Conservation (phyloP, 306 rosid genomes). For the Trifolium subterraneum region DNA sequence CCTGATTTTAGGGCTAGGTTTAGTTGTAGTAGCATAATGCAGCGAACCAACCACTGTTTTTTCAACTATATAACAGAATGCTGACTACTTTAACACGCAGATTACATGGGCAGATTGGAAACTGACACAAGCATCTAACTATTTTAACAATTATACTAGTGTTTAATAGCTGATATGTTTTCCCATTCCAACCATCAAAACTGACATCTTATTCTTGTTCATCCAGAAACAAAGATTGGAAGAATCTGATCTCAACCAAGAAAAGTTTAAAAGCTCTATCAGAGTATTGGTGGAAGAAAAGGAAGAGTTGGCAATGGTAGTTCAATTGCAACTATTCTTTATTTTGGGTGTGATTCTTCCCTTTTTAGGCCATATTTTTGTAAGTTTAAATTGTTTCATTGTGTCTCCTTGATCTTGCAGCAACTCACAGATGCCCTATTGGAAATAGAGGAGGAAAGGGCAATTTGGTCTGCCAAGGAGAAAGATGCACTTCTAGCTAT, state of each 20-base stretch:
- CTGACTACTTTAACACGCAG: conserved; percentile 1
- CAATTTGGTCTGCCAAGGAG: conserved; percentile 82
- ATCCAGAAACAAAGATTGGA: conserved; percentile 67
- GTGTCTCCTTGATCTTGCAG: conserved; percentile 56
- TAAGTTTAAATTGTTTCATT: conserved; percentile 36
- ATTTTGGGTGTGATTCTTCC: conserved; percentile 28
- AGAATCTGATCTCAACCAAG: conserved; percentile 63
- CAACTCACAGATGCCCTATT: conserved; percentile 87
- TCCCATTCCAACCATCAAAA: conserved; percentile 30
- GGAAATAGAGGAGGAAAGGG: conserved; percentile 92
- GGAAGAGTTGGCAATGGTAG: conserved; percentile 89
- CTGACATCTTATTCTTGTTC: conserved; percentile 43
- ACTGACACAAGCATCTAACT: conserved; percentile 7
- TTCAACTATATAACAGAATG: not conserved
- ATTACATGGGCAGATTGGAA: conserved; percentile 22
- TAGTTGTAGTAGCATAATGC: not conserved
- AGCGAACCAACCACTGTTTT: not conserved
- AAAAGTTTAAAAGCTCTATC: conserved; percentile 62
- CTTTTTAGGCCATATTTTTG: conserved; percentile 8
- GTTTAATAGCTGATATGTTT: conserved; percentile 20
- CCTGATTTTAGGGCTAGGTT: not conserved
- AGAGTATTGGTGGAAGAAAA: conserved; percentile 69
- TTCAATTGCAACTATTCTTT: conserved; percentile 30
- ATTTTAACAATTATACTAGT: not conserved
- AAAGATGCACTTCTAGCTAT: conserved; percentile 70